A percentile compares a stretch with the other conserved stretches of the same genome.
Conservation (phyloP, 148 eudicot species). For the Cornus suecica region DNA sequence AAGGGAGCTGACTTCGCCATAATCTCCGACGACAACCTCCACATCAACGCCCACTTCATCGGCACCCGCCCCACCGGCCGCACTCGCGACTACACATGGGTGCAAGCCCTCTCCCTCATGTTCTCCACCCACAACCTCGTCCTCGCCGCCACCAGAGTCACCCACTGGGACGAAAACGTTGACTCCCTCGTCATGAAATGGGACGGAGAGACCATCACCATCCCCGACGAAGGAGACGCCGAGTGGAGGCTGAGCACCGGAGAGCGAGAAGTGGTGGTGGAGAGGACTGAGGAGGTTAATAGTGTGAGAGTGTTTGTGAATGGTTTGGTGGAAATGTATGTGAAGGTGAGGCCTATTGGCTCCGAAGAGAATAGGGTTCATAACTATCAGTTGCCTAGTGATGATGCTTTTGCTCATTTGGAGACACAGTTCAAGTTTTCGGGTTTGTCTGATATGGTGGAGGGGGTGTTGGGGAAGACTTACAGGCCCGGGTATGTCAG, state of each 20-base stretch:
- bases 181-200: slow-evolving; percentile 35
- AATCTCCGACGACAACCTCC: slow-evolving; percentile 37
- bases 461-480: slow-evolving; percentile 48
- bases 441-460: slow-evolving; percentile 32
- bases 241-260: slow-evolving; percentile 32
- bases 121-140: slow-evolving; percentile 36
- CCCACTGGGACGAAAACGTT: slow-evolving; percentile 35
- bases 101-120: slow-evolving; percentile 44
- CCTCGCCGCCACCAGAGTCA: slow-evolving; percentile 32
- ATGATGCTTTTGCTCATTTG: slow-evolving; percentile 50
- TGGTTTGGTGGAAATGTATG: slow-evolving; percentile 27
- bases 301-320: slow-evolving; percentile 25
- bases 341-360: slow-evolving; percentile 36
- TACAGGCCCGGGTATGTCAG: slow-evolving; percentile 44
- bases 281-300: slow-evolving; percentile 44
- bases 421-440: slow-evolving; percentile 41
- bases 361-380: slow-evolving; percentile 37
- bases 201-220: slow-evolving; percentile 23
- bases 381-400: slow-evolving; percentile 39
- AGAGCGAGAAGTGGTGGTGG: slow-evolving; percentile 26
- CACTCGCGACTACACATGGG: slow-evolving; percentile 44
- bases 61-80: slow-evolving; percentile 37
- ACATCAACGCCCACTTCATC: slow-evolving; percentile 44
- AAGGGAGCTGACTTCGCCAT: slow-evolving; percentile 36
- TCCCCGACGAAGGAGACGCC: slow-evolving; percentile 41